A percentile compares a stretch with the other conserved stretches of the same genome.
Conservation (phyloP, 1,139 yeast species). For the Lodderomyces beijingensis region DNA sequence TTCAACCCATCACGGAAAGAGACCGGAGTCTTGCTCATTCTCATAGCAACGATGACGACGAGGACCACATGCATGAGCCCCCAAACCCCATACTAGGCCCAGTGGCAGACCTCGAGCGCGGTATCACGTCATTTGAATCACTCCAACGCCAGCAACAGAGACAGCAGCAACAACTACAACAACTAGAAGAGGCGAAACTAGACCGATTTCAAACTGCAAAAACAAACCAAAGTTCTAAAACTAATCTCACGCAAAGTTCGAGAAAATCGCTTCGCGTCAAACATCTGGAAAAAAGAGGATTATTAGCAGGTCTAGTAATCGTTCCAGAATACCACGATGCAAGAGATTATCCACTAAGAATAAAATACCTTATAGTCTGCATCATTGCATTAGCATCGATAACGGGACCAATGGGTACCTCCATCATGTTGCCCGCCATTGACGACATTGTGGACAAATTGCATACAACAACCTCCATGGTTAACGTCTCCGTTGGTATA, state of each 20-base stretch:
- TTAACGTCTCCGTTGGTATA: constrained; percentile 77
- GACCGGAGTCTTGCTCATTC: too few relatives aligned
- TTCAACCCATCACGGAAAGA: too few relatives aligned
- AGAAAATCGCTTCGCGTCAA: constrained; percentile 33
- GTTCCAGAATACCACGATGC: constrained; percentile 76
- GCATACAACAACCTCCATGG: constrained; percentile 53
- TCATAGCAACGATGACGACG: neutral
- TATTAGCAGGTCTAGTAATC: constrained; percentile 48
- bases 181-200: too few relatives aligned
- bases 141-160: neutral
- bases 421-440: constrained; percentile 77
- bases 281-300: constrained; percentile 46
- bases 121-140: constrained; percentile 8
- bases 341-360: constrained; percentile 48
- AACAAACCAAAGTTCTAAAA: constrained; percentile 1
- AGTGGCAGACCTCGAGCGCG: constrained; percentile 8
- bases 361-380: constrained; percentile 54
- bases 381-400: constrained; percentile 71
- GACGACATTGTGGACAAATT: constrained; percentile 53
- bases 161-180: neutral
- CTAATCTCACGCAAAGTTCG: constrained; percentile 9
- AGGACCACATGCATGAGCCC: constrained; percentile 2
- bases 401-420: constrained; percentile 91
- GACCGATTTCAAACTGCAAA: constrained; percentile 1
- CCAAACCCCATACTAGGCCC: constrained; percentile 10